Percentiles rank a stretch among this genome's conserved stretches.
Conservation (phyloP, 129 eudicot genomes). For the Glebionis coronaria region DNA sequence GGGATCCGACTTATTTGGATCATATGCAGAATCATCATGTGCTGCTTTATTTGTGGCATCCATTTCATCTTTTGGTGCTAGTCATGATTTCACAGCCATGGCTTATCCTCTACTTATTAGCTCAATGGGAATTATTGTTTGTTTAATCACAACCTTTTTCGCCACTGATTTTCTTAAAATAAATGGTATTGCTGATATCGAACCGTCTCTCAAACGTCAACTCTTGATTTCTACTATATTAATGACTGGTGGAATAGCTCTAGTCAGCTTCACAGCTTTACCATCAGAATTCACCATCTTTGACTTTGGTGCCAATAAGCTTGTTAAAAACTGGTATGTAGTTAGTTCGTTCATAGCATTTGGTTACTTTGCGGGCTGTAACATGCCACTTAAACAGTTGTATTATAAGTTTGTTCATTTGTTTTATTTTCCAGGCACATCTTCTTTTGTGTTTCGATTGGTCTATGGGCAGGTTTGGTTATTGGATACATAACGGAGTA, state of each 20-base stretch:
- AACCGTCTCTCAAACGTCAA: constrained; percentile 51
- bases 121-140: constrained; percentile 51
- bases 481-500: constrained; percentile 50
- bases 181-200: constrained; percentile 34
- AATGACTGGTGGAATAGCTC: constrained; percentile 47
- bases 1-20: constrained; percentile 62
- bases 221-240: constrained; percentile 48
- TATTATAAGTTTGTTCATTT: not conserved
- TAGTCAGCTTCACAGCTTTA: constrained; percentile 43
- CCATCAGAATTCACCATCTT: constrained; percentile 47
- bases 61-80: constrained; percentile 46
- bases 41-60: constrained; percentile 60
- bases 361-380: constrained; percentile 2
- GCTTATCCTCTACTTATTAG: constrained; percentile 53
- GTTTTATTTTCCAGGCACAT: constrained; percentile 35
- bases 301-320: constrained; percentile 41
- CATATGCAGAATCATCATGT: constrained; percentile 56
- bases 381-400: constrained; percentile 9
- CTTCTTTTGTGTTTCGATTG: constrained; percentile 51
- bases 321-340: constrained; percentile 41
- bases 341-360: not conserved
- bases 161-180: constrained; percentile 42
- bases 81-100: constrained; percentile 49
- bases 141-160: constrained; percentile 46
- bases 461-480: constrained; percentile 51